phyloP scores from a whole-genome alignment of 192 early-diverging fungal genomes.

The Coemansia sp. region DNA sequence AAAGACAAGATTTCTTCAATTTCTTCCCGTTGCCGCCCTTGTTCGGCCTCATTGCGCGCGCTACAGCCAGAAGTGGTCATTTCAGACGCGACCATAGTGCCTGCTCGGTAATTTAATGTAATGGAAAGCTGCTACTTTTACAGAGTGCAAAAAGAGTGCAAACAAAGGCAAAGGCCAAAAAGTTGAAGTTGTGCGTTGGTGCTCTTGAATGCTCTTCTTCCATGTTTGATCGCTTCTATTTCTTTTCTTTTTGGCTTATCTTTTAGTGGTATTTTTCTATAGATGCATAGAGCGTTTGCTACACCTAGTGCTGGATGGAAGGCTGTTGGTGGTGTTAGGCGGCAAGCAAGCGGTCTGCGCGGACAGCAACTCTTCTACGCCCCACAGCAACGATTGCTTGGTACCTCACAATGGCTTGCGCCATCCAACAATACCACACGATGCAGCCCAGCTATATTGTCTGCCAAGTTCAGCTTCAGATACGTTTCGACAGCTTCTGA shows the following conservation, averaged over 20 bases:
- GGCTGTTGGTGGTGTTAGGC: neutral
- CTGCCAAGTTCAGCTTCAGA: neutral
- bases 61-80: too few species aligned
- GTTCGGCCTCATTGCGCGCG: neutral
- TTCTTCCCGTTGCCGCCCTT: constrained; percentile 5
- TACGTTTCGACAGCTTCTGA: neutral
- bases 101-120: neutral
- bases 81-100: neutral
- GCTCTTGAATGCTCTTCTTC: too few species aligned
- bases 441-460: neutral
- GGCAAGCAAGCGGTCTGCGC: neutral
- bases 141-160: neutral
- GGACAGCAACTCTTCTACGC: neutral
- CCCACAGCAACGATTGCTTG: neutral
- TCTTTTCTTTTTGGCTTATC: neutral
- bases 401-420: neutral
- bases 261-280: neutral
- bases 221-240: neutral
- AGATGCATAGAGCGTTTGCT: neutral
- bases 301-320: neutral
- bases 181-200: too few species aligned
- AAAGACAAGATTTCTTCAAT: constrained; percentile 14
- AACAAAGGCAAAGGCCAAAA: neutral
- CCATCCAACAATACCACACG: neutral
- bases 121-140: neutral